Evolutionary conservation across 306 rosid species (phyloP).

Genomic region (Pterocarpus macrocarpus): DNA sequence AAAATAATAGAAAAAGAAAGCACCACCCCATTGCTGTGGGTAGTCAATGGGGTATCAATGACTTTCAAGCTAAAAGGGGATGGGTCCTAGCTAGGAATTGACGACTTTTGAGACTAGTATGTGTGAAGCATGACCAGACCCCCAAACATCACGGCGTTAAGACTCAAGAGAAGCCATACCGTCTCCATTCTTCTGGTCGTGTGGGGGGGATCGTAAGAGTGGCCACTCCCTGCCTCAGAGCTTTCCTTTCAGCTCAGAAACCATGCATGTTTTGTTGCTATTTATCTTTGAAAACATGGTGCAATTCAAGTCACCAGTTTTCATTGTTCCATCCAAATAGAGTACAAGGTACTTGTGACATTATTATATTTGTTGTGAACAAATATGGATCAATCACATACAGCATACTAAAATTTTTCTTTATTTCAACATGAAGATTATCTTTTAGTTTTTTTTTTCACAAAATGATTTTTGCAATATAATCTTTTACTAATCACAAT

Average conservation of each 20-base stretch:
- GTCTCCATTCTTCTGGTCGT: too few species aligned
- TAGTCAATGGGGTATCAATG: conserved; percentile 37
- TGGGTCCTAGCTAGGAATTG: neutral
- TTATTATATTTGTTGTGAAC: neutral
- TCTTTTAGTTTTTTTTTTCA: too few species aligned
- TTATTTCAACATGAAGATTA: too few species aligned
- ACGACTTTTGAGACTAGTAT: neutral
- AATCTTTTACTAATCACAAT: too few species aligned
- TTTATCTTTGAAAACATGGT: neutral
- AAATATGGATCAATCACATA: neutral
- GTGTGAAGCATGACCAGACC: neutral
- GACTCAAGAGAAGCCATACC: too few species aligned
- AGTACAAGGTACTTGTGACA: neutral
- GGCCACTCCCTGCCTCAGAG: neutral
- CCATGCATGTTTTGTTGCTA: neutral
- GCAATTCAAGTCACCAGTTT: neutral
- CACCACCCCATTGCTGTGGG: neutral
- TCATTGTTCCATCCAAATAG: neutral
- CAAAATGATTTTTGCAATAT: too few species aligned
- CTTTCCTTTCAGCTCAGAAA: neutral
- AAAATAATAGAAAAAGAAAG: neutral
- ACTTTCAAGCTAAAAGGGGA: neutral
- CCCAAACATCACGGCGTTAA: neutral
- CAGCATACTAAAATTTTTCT: too few species aligned
- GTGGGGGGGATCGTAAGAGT: neutral